Conservation (phyloP, 495 filamentous ascomycete genomes). For the Aspergillus homomorphus region DNA sequence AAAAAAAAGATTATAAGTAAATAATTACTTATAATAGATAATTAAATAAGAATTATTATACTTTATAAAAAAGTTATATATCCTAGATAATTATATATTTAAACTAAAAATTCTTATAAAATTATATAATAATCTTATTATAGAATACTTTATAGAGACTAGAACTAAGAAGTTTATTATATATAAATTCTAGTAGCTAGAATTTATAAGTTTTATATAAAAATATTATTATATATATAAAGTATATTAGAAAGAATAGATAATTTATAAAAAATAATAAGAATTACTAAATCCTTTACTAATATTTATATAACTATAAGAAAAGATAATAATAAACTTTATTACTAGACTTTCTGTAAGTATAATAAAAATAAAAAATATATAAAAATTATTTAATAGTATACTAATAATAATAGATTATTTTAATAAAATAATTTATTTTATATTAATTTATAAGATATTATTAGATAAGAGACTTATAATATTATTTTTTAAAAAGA, state of each 20-base stretch:
- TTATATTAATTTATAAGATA: conserved; percentile 1
- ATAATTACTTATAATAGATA: not conserved
- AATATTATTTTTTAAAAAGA: not conserved
- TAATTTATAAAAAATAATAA: not conserved
- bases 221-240: not conserved
- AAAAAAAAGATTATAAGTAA: not conserved
- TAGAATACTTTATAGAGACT: not conserved
- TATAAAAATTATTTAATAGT: not conserved
- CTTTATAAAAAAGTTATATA: not conserved
- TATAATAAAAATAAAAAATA: not conserved
- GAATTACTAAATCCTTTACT: not conserved
- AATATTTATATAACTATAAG: not conserved
- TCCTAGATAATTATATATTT: not conserved
- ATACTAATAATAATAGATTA: not conserved
- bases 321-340: too few species aligned
- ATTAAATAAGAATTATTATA: not conserved
- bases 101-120: conserved; percentile 1
- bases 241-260: not conserved
- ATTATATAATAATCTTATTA: not conserved
- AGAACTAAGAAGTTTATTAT: not conserved
- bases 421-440: not conserved
- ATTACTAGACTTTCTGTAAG: not conserved
- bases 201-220: not conserved
- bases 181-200: not conserved
- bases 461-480: not conserved